These are phyloP conservation scores for Naganishia cerealis DNA, from an alignment of 1,284 basidiomycete genomes.

Conservation along the genomic window DNA sequence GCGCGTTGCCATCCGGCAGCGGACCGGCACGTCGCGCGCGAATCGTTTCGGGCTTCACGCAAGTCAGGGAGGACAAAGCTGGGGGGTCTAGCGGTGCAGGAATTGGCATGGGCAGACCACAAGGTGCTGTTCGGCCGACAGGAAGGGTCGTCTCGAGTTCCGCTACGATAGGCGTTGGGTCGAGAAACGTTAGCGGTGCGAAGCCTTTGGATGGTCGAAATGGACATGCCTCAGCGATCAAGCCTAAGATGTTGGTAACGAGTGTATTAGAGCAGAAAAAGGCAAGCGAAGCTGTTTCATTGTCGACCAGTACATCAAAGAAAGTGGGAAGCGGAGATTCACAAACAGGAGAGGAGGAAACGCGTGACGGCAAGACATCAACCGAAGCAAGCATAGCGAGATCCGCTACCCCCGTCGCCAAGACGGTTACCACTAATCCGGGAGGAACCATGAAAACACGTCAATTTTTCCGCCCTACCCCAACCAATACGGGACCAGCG, in stretches of 20 bases:
- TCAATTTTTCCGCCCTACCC: slow-evolving; percentile 25
- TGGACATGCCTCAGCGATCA: slow-evolving; percentile 4
- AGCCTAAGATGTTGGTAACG: slow-evolving; percentile 10
- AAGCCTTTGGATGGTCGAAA: not conserved
- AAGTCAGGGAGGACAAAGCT: slow-evolving; percentile 19
- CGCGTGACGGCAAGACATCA: not conserved
- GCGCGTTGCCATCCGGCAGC: not conserved
- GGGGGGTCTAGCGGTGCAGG: not conserved
- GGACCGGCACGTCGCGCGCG: slow-evolving; percentile 24
- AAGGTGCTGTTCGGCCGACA: slow-evolving; percentile 15
- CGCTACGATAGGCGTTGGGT: slow-evolving; percentile 15
- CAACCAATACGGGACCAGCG: not conserved
- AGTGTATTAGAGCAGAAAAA: not conserved
- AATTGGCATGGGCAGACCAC: slow-evolving; percentile 12
- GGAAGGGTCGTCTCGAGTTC: slow-evolving; percentile 23
- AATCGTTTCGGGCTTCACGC: slow-evolving; percentile 14
- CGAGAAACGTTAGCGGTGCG: not conserved
- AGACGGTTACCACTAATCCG: slow-evolving; percentile 15
- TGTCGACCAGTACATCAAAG: not conserved
- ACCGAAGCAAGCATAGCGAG: not conserved
- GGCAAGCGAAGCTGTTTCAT: not conserved
- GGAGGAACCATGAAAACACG: slow-evolving; percentile 18
- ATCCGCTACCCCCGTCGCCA: not conserved
- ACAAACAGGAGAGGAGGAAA: not conserved
- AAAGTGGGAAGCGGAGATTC: not conserved